Evolutionary conservation across 2,329 filamentous ascomycete genomes (phyloP), one percentile per base, ranked within the genome.

Genomic region (Colletotrichum australisinense): DNA sequence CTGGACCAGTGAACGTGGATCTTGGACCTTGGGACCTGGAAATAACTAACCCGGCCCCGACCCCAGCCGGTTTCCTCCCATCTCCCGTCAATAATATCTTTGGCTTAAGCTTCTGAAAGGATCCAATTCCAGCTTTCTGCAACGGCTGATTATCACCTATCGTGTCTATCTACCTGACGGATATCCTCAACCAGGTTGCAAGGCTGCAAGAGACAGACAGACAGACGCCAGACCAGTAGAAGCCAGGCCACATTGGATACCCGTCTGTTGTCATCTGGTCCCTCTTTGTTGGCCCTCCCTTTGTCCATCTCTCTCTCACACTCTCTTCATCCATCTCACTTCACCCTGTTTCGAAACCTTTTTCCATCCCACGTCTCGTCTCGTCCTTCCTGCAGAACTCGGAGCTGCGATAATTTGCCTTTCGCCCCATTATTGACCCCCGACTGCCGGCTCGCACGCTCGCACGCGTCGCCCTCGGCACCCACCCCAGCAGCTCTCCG

Each of bases 381-480:
- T 62, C 30, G n/a, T 19, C 28, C 26, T 16, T 30, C 22, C 49
- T 64, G 46, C 62, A 26, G 32, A 53, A 63, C 12, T 35, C 42
- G 14, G 19, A 57, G 32, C 63, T 22, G 30, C 35, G 28, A 67
- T 30, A 30, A 22, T 32, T 60, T 38, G 28, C 56, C 56, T 67
- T 60, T 52, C 52, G 38, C 38, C 38, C 38, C 38, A 2, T 42
- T 42, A 7, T 42, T 42, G 38, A 42, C 38, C 38, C 52, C 63
- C 42, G 30, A 52, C 52, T 22, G 22, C 59, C 42, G 59, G 49
- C 42, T 52, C 35, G 32, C 32, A 24, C 63, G 32, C 64, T 58
- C 55, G 55, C 64, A 60, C 64, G 64, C 56, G 64, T 46, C 69
- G 60, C 56, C 42, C 69, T 64, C 69, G 69, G 70, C 66, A 69